phyloP scores from a whole-genome alignment of 208 protist species.

The Angomonas deanei region DNA sequence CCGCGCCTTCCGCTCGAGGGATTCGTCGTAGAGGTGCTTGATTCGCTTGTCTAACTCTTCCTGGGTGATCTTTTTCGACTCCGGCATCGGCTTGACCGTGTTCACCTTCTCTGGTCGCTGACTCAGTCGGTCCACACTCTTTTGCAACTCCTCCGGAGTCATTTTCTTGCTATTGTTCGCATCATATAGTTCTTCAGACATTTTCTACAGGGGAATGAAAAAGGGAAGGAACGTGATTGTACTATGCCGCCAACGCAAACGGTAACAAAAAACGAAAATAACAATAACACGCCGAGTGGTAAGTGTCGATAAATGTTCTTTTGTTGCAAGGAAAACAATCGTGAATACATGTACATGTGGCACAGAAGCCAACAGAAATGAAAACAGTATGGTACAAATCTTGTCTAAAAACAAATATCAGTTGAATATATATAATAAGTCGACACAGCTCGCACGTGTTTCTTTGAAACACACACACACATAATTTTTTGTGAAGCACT shows the following conservation, averaged over 20 bases:
- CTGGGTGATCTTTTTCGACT: conserved; percentile 33
- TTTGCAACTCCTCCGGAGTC: conserved; percentile 62
- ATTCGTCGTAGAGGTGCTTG: conserved; percentile 82
- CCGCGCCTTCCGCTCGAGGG: conserved; percentile 38
- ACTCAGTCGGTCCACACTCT: conserved; percentile 64
- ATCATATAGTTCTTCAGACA: background rate
- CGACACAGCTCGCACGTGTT: too few relatives aligned
- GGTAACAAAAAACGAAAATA: too few relatives aligned
- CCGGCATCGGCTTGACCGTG: conserved; percentile 34
- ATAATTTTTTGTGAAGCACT: too few relatives aligned
- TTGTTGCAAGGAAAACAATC: too few relatives aligned
- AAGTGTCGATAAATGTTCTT: too few relatives aligned
- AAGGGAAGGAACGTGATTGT: too few relatives aligned
- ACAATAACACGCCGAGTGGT: too few relatives aligned
- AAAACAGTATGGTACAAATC: background rate
- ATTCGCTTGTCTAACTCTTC: conserved; percentile 54
- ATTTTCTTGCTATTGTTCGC: conserved; percentile 11
- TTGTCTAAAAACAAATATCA: background rate
- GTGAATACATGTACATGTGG: background rate
- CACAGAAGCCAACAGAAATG: background rate
- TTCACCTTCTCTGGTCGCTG: conserved; percentile 7
- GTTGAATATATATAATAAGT: background rate
- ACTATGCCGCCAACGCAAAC: too few relatives aligned
- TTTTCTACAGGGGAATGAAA: background rate
- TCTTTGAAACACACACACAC: too few relatives aligned